Conservation (phyloP, 441 rosid genomes). For the Corymbia citriodora region DNA sequence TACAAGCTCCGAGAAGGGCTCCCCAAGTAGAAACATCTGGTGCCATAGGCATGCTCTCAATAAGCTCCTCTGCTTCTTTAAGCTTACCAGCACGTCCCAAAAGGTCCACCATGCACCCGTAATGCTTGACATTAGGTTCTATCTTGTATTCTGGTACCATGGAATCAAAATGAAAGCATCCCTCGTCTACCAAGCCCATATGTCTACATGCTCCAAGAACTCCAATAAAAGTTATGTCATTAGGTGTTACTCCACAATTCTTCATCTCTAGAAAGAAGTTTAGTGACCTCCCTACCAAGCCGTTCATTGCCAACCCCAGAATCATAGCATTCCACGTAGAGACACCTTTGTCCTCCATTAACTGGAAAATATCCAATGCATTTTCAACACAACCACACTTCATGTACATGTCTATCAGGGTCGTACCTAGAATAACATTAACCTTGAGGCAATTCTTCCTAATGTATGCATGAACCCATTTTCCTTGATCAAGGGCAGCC, state of each 20-base stretch:
- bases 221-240: slow-evolving; percentile 49
- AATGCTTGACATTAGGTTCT: slow-evolving; percentile 60
- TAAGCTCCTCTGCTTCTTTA: slow-evolving; percentile 59
- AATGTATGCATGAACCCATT: slow-evolving; percentile 45
- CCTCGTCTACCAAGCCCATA: slow-evolving; percentile 56
- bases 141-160: slow-evolving; percentile 36
- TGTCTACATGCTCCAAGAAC: slow-evolving; percentile 63
- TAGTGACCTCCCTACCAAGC: slow-evolving; percentile 39
- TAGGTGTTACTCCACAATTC: slow-evolving; percentile 31
- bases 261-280: slow-evolving; percentile 42
- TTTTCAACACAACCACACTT: slow-evolving; percentile 47
- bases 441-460: slow-evolving; percentile 29
- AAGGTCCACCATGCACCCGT: slow-evolving; percentile 77
- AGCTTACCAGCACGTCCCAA: slow-evolving; percentile 57
- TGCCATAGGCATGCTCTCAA: slow-evolving; percentile 42
- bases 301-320: slow-evolving; percentile 55
- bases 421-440: slow-evolving; percentile 44
- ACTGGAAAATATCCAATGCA: slow-evolving; percentile 41
- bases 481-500: slow-evolving; percentile 49
- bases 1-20: slow-evolving; percentile 61
- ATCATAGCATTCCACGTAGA: slow-evolving; percentile 59
- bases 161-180: slow-evolving; percentile 32
- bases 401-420: slow-evolving; percentile 57
- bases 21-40: slow-evolving; percentile 73
- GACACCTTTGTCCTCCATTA: slow-evolving; percentile 39